These are phyloP conservation scores for Lignosus rhinocerotis DNA, from an alignment of 1,284 basidiomycete genomes.

Conservation along the genomic window DNA sequence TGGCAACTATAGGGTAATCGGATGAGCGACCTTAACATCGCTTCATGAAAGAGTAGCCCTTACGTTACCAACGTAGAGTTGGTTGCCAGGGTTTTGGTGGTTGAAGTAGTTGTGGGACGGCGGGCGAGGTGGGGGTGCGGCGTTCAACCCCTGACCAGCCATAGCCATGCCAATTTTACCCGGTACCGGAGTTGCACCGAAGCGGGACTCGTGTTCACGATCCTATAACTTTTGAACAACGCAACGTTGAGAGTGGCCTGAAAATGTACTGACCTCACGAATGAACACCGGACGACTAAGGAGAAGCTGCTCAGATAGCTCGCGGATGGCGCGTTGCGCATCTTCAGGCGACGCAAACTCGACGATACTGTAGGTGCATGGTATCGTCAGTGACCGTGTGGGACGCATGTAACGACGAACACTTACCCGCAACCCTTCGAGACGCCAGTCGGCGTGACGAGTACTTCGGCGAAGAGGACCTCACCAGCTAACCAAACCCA, in stretches of 20 bases:
- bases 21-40: not conserved
- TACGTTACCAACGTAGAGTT: slow-evolving; percentile 92
- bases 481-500: slow-evolving; percentile 88
- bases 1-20: slow-evolving; percentile 62
- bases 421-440: slow-evolving; percentile 98
- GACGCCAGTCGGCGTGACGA: slow-evolving; percentile 92
- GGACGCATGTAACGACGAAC: slow-evolving; percentile 9
- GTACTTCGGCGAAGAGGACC: slow-evolving; percentile 98
- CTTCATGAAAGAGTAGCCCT: slow-evolving; percentile 31
- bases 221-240: slow-evolving; percentile 58
- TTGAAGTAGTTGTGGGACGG: slow-evolving; percentile 74
- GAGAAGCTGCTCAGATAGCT: slow-evolving; percentile 85
- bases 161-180: slow-evolving; percentile 92
- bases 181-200: slow-evolving; percentile 89
- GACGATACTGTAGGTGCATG: slow-evolving; percentile 67
- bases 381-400: not conserved
- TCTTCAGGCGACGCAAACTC: slow-evolving; percentile 88
- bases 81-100: slow-evolving; percentile 73
- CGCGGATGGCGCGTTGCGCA: slow-evolving; percentile 81
- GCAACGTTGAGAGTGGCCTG: not conserved
- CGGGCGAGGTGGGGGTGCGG: slow-evolving; percentile 72
- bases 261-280: slow-evolving; percentile 68
- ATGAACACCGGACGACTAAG: slow-evolving; percentile 95
- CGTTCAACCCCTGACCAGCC: slow-evolving; percentile 76
- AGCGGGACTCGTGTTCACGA: slow-evolving; percentile 93